phyloP scores from a whole-genome alignment of 1,284 basidiomycete genomes.

The Ceratobasidium sp. region DNA sequence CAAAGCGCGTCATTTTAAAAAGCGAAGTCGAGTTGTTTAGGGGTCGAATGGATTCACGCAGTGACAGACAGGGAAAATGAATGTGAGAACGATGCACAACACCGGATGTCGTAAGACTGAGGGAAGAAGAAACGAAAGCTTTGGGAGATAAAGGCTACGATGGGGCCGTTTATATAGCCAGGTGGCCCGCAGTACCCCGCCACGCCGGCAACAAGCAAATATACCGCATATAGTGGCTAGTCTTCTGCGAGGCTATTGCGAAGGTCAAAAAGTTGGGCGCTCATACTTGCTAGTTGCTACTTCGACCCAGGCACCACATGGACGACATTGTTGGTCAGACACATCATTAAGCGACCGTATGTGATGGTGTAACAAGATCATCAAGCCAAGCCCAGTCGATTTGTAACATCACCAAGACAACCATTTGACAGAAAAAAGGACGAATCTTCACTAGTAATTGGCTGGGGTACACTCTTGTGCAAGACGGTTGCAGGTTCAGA shows the following conservation, averaged over 20 bases:
- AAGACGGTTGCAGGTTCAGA: neutral
- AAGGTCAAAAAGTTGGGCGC: constrained; percentile 15
- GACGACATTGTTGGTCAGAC: constrained; percentile 1
- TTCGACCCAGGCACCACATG: constrained; percentile 23
- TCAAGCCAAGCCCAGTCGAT: neutral
- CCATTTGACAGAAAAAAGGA: neutral
- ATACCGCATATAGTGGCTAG: constrained; percentile 3
- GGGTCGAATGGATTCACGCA: constrained; percentile 6
- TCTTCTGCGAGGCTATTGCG: constrained; percentile 14
- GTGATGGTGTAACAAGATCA: constrained; percentile 20
- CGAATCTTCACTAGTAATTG: neutral
- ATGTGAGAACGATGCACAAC: constrained; percentile 27
- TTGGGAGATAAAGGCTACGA: neutral
- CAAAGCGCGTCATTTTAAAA: constrained; percentile 23
- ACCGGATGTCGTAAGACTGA: neutral
- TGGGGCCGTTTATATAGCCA: constrained; percentile 22
- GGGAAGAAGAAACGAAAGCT: constrained; percentile 31
- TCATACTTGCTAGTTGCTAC: constrained; percentile 12
- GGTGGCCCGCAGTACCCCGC: neutral
- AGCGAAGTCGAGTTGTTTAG: constrained; percentile 7
- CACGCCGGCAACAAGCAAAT: constrained; percentile 10
- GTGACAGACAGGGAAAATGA: constrained; percentile 32
- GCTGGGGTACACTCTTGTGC: neutral
- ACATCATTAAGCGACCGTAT: constrained; percentile 9
- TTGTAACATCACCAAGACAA: constrained; percentile 39